phyloP scores from a whole-genome alignment of 2,329 filamentous ascomycete species.

The Colletotrichum navitas region DNA sequence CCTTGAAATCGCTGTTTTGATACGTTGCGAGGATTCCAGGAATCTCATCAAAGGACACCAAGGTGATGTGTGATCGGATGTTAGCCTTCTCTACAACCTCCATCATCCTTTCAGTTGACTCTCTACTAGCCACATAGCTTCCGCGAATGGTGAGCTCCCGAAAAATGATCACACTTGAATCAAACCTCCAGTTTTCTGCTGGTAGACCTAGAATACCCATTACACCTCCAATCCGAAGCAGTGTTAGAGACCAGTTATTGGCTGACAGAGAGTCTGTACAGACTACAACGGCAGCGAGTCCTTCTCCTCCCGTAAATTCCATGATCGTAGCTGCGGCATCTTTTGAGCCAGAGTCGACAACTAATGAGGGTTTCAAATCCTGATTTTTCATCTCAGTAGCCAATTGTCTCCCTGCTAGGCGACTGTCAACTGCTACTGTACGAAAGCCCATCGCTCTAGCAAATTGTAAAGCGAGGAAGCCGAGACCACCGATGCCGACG shows the following conservation, averaged over 20 bases:
- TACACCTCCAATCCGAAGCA: slow-evolving; percentile 48
- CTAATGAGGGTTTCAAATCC: slow-evolving; percentile 46
- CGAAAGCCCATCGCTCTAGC: slow-evolving; percentile 52
- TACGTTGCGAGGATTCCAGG: slow-evolving; percentile 48
- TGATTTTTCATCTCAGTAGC: slow-evolving; percentile 46
- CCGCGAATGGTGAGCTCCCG: slow-evolving; percentile 49
- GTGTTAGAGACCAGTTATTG: slow-evolving; percentile 48
- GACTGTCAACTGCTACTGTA: slow-evolving; percentile 53
- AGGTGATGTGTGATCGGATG: slow-evolving; percentile 48
- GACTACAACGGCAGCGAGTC: slow-evolving; percentile 49
- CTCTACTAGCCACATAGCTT: slow-evolving; percentile 50
- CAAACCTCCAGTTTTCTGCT: slow-evolving; percentile 50
- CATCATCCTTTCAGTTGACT: slow-evolving; percentile 50
- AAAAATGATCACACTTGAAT: slow-evolving; percentile 48
- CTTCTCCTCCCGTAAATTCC: slow-evolving; percentile 49
- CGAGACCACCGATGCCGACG: slow-evolving; percentile 53
- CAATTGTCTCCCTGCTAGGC: slow-evolving; percentile 47
- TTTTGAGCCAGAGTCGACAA: slow-evolving; percentile 46
- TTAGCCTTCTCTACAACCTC: slow-evolving; percentile 45
- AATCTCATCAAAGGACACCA: slow-evolving; percentile 46
- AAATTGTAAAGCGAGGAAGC: slow-evolving; percentile 53
- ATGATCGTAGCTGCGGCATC: slow-evolving; percentile 44
- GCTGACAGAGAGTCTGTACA: slow-evolving; percentile 51
- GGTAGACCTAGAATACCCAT: slow-evolving; percentile 50
- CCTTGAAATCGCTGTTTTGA: slow-evolving; percentile 47